Base-by-base conservation (phyloP, 2,329 filamentous ascomycete genomes). In the Aureobasidium musti region DNA sequence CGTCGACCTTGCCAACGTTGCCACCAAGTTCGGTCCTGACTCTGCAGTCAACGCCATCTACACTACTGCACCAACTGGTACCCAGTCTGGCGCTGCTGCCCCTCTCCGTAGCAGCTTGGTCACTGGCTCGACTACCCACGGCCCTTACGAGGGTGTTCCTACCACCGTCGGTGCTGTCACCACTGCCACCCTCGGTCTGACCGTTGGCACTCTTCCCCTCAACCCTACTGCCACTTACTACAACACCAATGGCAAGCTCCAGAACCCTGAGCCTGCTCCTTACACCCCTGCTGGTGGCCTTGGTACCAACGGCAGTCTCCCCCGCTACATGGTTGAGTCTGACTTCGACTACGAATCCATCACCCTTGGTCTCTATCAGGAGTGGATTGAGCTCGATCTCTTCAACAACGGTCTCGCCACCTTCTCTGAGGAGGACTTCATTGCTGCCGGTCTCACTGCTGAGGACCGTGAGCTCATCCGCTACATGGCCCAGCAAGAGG, bases 271-370 rank as follows among this genome's bases (percentile, higher is more conserved):
- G 76, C 90, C 91, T 1, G 87, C 87, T 0, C 90, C 90, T 0
- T 94, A 89, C 78, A 85, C 83, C 0, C 91, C 91, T 0, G 84
- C 82, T 43, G 79, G 91, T 67, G 91, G 91, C 14, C 77, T 89
- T 1, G 91, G 90, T 2, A 92, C 90, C 50, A 93, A 94, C 68
- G 90, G 90, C n/a, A 85, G 86, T 0, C 82, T 84, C 50, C 91
- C 91, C 1, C 86, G 92, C 1, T 94, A 94, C 77, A 87, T 89
- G 68, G 87, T 91, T 0, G 83, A 91, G 72, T 91, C 88, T 69
- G 91, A 96, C 73, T 95, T 92, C 73, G 91, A 95, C 76, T 95
- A 89, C 74, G 84, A 94, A 75, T 92, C 90, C 0, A 82, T 95
- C 35, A 84, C 87, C 0, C 81, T 95, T 14, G 90, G 85, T 14